A percentile compares a stretch with the other conserved stretches of the same genome.
These are phyloP conservation scores for Colletotrichum horii DNA, from an alignment of 2,329 filamentous ascomycete species.

Conservation along the genomic window DNA sequence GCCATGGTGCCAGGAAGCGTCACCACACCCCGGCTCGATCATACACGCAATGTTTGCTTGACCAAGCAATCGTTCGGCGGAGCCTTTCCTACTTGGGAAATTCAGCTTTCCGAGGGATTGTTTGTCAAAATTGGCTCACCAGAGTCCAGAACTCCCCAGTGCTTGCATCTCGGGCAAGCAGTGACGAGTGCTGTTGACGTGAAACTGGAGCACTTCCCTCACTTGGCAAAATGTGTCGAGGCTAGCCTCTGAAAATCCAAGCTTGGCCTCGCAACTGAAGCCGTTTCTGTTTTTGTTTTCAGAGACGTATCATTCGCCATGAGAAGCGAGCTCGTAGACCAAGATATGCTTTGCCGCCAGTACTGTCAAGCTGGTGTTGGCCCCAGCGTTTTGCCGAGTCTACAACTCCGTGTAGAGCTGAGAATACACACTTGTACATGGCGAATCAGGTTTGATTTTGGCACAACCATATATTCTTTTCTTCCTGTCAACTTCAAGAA, in stretches of 20 bases:
- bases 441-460: not conserved
- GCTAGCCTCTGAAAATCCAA: not conserved
- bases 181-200: not conserved
- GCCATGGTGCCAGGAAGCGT: not conserved
- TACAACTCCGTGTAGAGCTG: not conserved
- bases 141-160: not conserved
- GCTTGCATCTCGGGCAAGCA: not conserved
- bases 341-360: not conserved
- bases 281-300: not conserved
- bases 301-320: not conserved
- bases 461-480: not conserved
- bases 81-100: not conserved
- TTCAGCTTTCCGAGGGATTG: not conserved
- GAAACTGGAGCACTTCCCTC: not conserved
- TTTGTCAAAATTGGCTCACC: not conserved
- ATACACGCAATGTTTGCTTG: not conserved
- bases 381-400: not conserved
- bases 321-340: not conserved
- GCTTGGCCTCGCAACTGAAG: not conserved
- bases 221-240: not conserved
- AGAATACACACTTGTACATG: not conserved
- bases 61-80: not conserved
- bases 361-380: not conserved
- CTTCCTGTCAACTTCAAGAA: not conserved
- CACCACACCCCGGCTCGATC: not conserved